Evolutionary conservation across 805 yeast species (phyloP).

Genomic region (Saturnispora dispora): DNA sequence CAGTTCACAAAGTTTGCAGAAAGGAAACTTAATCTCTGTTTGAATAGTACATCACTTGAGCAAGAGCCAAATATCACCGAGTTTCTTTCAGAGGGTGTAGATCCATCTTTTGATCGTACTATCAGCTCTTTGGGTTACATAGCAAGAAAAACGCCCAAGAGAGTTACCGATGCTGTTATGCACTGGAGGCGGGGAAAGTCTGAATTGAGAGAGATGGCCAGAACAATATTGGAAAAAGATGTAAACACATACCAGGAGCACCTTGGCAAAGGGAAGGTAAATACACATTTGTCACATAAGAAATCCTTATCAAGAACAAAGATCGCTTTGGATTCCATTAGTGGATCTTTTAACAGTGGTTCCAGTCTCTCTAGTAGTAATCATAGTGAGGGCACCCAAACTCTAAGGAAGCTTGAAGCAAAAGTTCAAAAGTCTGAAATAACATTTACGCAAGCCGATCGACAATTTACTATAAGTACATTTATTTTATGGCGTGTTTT

Average conservation of each 20-base stretch:
- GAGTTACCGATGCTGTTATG: slow-evolving; percentile 96
- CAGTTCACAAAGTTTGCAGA: slow-evolving; percentile 94
- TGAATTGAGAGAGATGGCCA: slow-evolving; percentile 65
- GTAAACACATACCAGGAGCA: slow-evolving; percentile 19
- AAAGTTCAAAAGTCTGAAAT: slow-evolving; percentile 40
- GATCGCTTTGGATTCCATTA: not conserved
- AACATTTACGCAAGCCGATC: slow-evolving; percentile 73
- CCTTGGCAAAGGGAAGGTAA: not conserved
- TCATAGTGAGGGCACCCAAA: slow-evolving; percentile 1
- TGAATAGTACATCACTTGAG: slow-evolving; percentile 50
- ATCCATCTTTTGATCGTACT: slow-evolving; percentile 77
- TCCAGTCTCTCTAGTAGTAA: not conserved
- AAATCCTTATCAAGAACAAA: slow-evolving; percentile 20
- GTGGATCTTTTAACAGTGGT: not conserved
- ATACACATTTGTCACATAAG: slow-evolving; percentile 14
- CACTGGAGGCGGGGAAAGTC: slow-evolving; percentile 94
- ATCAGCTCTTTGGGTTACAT: slow-evolving; percentile 83
- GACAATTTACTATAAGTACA: slow-evolving; percentile 78
- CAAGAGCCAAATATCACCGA: slow-evolving; percentile 76
- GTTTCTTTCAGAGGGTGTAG: slow-evolving; percentile 75
- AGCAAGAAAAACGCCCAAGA: slow-evolving; percentile 83
- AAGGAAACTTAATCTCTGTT: slow-evolving; percentile 65
- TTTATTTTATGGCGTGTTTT: slow-evolving; percentile 85
- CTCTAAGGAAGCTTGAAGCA: slow-evolving; percentile 17
- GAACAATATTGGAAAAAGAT: slow-evolving; percentile 41